Evolutionary conservation across 495 filamentous ascomycete species (phyloP).

Genomic region (Penicillium fimorum): DNA sequence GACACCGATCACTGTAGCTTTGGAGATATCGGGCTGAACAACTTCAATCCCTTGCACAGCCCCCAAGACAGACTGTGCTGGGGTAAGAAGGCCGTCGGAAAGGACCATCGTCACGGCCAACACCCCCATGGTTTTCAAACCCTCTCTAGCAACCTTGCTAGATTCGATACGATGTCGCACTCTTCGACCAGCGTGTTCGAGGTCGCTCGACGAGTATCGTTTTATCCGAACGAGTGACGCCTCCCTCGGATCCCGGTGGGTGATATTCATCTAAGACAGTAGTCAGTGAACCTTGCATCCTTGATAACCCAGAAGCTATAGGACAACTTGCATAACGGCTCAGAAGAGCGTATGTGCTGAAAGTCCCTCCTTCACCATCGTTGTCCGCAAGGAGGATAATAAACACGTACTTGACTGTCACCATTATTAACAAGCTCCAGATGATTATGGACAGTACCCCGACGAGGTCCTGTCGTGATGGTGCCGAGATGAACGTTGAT

Average conservation of each 20-base stretch:
- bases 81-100: slow-evolving; percentile 44
- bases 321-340: too few species aligned
- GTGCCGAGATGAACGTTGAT: too few species aligned
- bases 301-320: too few species aligned
- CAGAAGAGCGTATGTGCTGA: too few species aligned
- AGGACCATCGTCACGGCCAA: slow-evolving; percentile 71
- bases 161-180: slow-evolving; percentile 59
- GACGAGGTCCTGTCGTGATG: too few species aligned
- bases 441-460: too few species aligned
- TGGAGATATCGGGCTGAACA: slow-evolving; percentile 40
- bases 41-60: slow-evolving; percentile 53
- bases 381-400: too few species aligned
- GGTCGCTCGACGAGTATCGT: slow-evolving; percentile 53
- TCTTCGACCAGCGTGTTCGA: slow-evolving; percentile 49
- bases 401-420: too few species aligned
- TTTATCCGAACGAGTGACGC: slow-evolving; percentile 57
- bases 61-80: slow-evolving; percentile 25
- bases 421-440: too few species aligned
- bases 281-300: too few species aligned
- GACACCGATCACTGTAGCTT: slow-evolving; percentile 59
- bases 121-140: slow-evolving; percentile 66
- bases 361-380: too few species aligned
- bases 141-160: slow-evolving; percentile 48
- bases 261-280: slow-evolving; percentile 35
- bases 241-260: slow-evolving; percentile 24